Percentiles rank a stretch among this genome's conserved stretches.
These are phyloP conservation scores for Fusarium proliferatum DNA, from an alignment of 2,329 filamentous ascomycete species.

Conservation along the genomic window DNA sequence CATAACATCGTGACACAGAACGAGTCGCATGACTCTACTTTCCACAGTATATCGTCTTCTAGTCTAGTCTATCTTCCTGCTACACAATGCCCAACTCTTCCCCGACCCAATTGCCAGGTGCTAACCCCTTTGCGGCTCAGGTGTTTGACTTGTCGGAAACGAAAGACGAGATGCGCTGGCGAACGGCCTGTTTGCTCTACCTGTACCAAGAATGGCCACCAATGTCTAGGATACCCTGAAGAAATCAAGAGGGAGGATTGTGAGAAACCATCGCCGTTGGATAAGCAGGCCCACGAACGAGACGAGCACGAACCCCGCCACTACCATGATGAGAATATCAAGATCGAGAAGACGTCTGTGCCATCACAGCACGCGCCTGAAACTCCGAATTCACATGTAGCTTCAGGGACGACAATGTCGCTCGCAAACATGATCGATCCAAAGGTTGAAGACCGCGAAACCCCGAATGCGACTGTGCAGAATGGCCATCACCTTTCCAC, in stretches of 20 bases:
- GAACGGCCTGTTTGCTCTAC: slow-evolving; percentile 79
- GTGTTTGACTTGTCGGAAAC: slow-evolving; percentile 70
- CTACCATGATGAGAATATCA: slow-evolving; percentile 52
- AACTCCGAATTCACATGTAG: slow-evolving; percentile 7
- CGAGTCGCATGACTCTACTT: neutral
- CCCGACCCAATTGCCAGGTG: neutral
- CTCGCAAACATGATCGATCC: slow-evolving; percentile 23
- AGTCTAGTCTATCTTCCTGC: neutral
- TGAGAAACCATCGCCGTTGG: slow-evolving; percentile 37
- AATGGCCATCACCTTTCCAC: slow-evolving; percentile 9
- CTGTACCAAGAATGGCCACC: slow-evolving; percentile 76
- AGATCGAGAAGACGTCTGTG: slow-evolving; percentile 44
- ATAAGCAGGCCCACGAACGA: slow-evolving; percentile 22
- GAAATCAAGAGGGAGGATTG: slow-evolving; percentile 57
- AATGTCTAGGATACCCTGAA: slow-evolving; percentile 75
- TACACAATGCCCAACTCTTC: neutral
- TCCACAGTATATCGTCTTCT: neutral
- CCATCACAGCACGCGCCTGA: slow-evolving; percentile 25
- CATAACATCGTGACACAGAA: neutral
- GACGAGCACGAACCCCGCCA: slow-evolving; percentile 46
- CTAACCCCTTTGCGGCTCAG: slow-evolving; percentile 37
- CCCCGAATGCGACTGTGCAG: slow-evolving; percentile 1
- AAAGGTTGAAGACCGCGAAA: slow-evolving; percentile 18
- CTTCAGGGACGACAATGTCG: slow-evolving; percentile 14
- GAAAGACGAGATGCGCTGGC: slow-evolving; percentile 80